Percentiles rank a stretch among this genome's conserved stretches.
phyloP scores from a whole-genome alignment of 768 basidiomycete species.

The Russula compacta region DNA sequence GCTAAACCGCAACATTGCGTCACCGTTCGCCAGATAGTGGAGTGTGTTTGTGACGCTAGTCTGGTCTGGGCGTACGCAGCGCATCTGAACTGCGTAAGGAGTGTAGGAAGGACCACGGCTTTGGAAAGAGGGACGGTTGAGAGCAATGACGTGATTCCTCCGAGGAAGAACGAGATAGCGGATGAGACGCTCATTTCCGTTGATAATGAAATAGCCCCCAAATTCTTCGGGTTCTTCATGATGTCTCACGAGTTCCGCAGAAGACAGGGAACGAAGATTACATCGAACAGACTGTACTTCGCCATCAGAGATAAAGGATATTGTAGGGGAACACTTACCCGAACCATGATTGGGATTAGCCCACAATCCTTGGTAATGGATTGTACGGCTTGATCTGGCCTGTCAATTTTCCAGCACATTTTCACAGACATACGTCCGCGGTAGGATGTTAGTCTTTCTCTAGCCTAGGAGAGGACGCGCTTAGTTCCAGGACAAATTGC shows the following conservation, averaged over 20 bases:
- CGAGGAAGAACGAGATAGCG: slow-evolving; percentile 95
- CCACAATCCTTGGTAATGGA: slow-evolving; percentile 79
- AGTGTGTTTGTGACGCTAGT: slow-evolving; percentile 89
- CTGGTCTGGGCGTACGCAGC: slow-evolving; percentile 90
- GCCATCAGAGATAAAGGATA: not conserved
- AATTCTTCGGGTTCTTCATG: slow-evolving; percentile 99
- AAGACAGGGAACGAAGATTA: slow-evolving; percentile 78
- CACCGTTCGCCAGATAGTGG: slow-evolving; percentile 96
- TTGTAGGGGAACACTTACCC: slow-evolving; percentile 47
- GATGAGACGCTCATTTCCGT: slow-evolving; percentile 97
- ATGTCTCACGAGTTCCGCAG: slow-evolving; percentile 75
- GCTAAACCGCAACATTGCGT: slow-evolving; percentile 91
- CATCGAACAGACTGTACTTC: slow-evolving; percentile 72
- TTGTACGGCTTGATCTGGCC: slow-evolving; percentile 55
- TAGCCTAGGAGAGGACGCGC: slow-evolving; percentile 45
- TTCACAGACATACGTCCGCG: slow-evolving; percentile 82
- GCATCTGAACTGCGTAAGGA: slow-evolving; percentile 88
- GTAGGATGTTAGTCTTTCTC: slow-evolving; percentile 90
- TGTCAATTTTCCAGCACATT: slow-evolving; percentile 71
- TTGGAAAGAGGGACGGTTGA: slow-evolving; percentile 82
- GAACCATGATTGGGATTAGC: slow-evolving; percentile 91
- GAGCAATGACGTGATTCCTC: slow-evolving; percentile 89
- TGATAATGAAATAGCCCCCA: slow-evolving; percentile 97
- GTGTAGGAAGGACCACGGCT: slow-evolving; percentile 95
- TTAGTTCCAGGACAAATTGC: not conserved